Evolutionary conservation across 2,329 filamentous ascomycete genomes (phyloP).

Genomic region (Zalaria sp.): DNA sequence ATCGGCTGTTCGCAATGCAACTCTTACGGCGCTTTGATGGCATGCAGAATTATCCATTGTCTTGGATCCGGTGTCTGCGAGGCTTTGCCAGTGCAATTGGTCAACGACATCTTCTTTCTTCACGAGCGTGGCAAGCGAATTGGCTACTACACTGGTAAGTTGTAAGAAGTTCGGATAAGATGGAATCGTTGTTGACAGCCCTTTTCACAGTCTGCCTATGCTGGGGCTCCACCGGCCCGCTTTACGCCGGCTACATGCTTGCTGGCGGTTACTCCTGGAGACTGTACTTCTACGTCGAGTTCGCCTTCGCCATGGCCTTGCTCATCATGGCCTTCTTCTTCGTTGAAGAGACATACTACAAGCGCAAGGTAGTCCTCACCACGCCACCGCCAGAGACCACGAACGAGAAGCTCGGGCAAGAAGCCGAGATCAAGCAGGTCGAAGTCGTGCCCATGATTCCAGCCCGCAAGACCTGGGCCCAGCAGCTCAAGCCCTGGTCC

Average conservation of each 20-base stretch:
- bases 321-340: constrained; percentile 40
- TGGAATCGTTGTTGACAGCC: too few relatives aligned
- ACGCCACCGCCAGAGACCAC: not conserved
- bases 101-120: constrained; percentile 34
- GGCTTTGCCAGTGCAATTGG: constrained; percentile 31
- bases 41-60: constrained; percentile 26
- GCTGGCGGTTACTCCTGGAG: constrained; percentile 43
- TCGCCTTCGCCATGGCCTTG: constrained; percentile 35
- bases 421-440: constrained; percentile 7
- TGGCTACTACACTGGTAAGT: constrained; percentile 39
- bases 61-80: constrained; percentile 32
- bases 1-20: constrained; percentile 27
- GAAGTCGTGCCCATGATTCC: constrained; percentile 14
- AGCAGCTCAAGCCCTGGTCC: constrained; percentile 20
- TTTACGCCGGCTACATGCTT: constrained; percentile 49
- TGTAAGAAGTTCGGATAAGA: not conserved
- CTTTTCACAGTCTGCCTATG: constrained; percentile 34
- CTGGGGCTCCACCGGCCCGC: constrained; percentile 39
- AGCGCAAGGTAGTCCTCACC: constrained; percentile 8
- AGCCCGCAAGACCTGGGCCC: constrained; percentile 13
- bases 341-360: constrained; percentile 46
- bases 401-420: constrained; percentile 7
- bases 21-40: constrained; percentile 27
- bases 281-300: constrained; percentile 47
- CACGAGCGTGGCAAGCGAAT: constrained; percentile 36